A percentile compares a stretch with the other conserved stretches of the same genome.
Evolutionary conservation across 2,329 filamentous ascomycete species (phyloP).

Genomic region (Huntiella moniliformis): DNA sequence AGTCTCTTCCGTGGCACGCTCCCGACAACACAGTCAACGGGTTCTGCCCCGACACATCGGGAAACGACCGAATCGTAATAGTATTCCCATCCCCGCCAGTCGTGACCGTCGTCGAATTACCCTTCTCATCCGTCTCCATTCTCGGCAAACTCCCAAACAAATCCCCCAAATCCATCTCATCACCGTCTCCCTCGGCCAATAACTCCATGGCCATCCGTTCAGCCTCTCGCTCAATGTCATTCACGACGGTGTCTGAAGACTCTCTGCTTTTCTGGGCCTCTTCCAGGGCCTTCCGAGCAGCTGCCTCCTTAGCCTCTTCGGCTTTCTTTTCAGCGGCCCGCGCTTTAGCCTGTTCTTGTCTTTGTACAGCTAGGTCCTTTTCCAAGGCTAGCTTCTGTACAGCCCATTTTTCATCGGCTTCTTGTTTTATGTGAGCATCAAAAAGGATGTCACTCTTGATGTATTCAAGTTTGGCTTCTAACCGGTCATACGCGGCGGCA

Average conservation of each 20-base stretch:
- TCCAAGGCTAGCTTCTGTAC: conserved; percentile 38
- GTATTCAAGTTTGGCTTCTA: conserved; percentile 54
- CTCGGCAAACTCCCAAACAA: conserved; percentile 43
- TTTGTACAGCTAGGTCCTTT: conserved; percentile 36
- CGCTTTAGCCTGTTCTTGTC: conserved; percentile 20
- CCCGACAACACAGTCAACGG: conserved; percentile 68
- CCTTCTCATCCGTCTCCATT: conserved; percentile 38
- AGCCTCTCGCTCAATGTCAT: conserved; percentile 37
- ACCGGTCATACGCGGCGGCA: conserved; percentile 36
- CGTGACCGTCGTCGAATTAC: conserved; percentile 38
- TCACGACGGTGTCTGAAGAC: conserved; percentile 18
- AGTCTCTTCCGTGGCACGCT: conserved; percentile 67
- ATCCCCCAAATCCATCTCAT: conserved; percentile 25
- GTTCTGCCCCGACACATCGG: conserved; percentile 57
- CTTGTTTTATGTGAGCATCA: conserved; percentile 31
- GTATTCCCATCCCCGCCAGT: conserved; percentile 28
- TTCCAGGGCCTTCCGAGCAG: neutral
- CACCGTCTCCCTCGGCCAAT: conserved; percentile 35
- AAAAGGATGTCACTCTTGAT: conserved; percentile 67
- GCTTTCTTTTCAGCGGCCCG: conserved; percentile 12
- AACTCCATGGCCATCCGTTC: conserved; percentile 39
- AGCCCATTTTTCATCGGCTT: conserved; percentile 49
- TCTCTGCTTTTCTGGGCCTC: neutral
- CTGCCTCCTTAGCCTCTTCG: conserved; percentile 11
- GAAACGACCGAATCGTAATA: conserved; percentile 53